These are phyloP conservation scores for Mitragyna speciosa DNA, from an alignment of 257 asterid genomes.

Conservation along the genomic window DNA sequence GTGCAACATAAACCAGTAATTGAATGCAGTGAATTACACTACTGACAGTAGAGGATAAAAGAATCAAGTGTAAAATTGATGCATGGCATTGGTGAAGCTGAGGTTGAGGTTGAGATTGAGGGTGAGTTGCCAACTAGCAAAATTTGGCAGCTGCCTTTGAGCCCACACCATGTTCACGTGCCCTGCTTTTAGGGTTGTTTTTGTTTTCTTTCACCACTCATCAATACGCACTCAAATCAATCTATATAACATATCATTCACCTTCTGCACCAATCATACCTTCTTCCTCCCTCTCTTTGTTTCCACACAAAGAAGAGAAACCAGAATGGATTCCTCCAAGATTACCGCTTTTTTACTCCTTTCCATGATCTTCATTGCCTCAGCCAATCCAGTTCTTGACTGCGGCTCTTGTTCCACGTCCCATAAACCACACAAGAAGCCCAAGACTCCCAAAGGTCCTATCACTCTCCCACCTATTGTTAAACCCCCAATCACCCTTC, in stretches of 20 bases:
- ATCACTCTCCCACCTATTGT: constrained; percentile 8
- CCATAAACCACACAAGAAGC: constrained; percentile 17
- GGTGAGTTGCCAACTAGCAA: constrained; percentile 63
- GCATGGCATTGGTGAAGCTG: not conserved
- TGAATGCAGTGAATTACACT: not conserved
- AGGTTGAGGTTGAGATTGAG: constrained; percentile 6
- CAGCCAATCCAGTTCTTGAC: constrained; percentile 43
- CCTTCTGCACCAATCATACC: constrained; percentile 18
- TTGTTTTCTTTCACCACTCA: constrained; percentile 25
- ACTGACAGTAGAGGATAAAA: not conserved
- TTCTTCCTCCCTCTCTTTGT: constrained; percentile 15
- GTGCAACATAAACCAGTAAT: not conserved
- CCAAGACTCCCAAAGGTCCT: constrained; percentile 29
- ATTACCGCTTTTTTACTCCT: constrained; percentile 48
- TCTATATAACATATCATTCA: constrained; percentile 34
- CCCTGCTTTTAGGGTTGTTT: constrained; percentile 40
- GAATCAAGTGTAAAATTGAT: not conserved
- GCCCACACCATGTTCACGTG: constrained; percentile 58
- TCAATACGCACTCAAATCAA: not conserved
- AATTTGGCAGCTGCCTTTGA: constrained; percentile 44
- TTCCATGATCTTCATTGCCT: constrained; percentile 45
- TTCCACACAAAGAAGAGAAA: not conserved
- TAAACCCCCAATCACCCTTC: constrained; percentile 20
- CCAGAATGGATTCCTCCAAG: constrained; percentile 48
- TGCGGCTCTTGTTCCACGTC: constrained; percentile 57